Evolutionary conservation across 164 flowering plant species (phyloP), one percentile per base, ranked within the genome.

Genomic region (Vitis rotundifolia): DNA sequence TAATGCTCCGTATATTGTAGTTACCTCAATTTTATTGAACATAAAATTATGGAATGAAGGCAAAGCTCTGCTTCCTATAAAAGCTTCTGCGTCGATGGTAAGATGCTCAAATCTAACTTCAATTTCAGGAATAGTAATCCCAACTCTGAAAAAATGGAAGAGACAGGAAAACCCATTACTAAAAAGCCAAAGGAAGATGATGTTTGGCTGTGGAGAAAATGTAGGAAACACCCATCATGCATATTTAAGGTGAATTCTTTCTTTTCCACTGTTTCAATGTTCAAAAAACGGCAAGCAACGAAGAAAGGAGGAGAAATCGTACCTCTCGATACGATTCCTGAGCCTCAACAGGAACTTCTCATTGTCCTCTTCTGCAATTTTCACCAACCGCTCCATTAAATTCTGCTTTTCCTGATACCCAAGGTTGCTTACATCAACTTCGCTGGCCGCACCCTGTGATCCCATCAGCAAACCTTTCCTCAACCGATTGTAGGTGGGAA

Each of bases 321-420:
- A 89, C 95, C 86, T 79, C 60, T 90, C 93, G 19, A 86, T 69
- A 10, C 97, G 86, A 29, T 82, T 59, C 80, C 76, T 88, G 78
- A 89, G 88, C 71, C 81, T 87, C 56, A 80, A 53, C 85, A 92
- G 78, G 82, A 92, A 89, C 80, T 80, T 83, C 83, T 89, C 95
- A 69, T 92, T 85, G 61, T 90, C 97, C 55, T 85, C 91, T 47
- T 90, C 94, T 10, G 89, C 82, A 66, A 80, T 73, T 13, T 75
- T 81, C 8, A 92, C 75, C 70, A 90, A 62, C 71, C 88, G 88
- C 52, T 90, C 86, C 1, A 92, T 18, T 71, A 90, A 73, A 26
- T 64, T 71, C 79, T 68, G 82, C 79, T 74, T 84, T 49, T 92
- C 93, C 29, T 82, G 73, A 31, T 64, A 61, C 0, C 87, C 92